A percentile compares a stretch with the other conserved stretches of the same genome.
Conservation (phyloP, 371 early-diverging fungal species). For the Rhizopus stolonifer region DNA sequence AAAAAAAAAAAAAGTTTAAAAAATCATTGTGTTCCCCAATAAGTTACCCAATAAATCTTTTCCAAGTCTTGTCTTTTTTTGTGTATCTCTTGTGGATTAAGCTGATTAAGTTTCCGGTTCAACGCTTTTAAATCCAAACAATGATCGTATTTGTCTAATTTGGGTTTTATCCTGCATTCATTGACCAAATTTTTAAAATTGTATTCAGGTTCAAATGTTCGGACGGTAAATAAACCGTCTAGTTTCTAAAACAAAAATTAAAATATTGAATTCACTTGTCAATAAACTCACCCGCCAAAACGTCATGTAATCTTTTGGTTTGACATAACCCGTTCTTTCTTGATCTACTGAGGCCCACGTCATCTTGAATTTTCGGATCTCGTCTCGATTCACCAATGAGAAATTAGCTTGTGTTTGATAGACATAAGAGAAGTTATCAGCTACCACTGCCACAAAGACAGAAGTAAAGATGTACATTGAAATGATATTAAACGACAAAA, state of each 20-base stretch:
- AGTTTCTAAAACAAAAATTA: conserved; percentile 23
- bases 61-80: conserved; percentile 37
- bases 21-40: not conserved
- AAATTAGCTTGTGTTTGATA: conserved; percentile 66
- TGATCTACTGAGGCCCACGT: conserved; percentile 61
- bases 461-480: conserved; percentile 77
- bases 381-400: conserved; percentile 62
- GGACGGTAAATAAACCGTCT: conserved; percentile 39
- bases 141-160: conserved; percentile 18
- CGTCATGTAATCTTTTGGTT: conserved; percentile 43
- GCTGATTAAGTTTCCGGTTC: conserved; percentile 25
- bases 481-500: conserved; percentile 68
- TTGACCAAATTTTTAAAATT: conserved; percentile 36
- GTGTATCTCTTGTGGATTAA: conserved; percentile 38
- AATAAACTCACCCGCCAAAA: conserved; percentile 49
- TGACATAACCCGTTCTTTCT: conserved; percentile 55
- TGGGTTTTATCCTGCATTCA: conserved; percentile 12
- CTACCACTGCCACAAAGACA: conserved; percentile 71
- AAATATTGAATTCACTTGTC: no score
- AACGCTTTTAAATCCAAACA: conserved; percentile 27
- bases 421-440: conserved; percentile 72
- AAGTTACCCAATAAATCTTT: conserved; percentile 44
- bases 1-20: not conserved
- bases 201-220: conserved; percentile 37
- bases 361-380: conserved; percentile 65